Evolutionary conservation across 306 rosid species (phyloP).

Genomic region (Castanea crenata): DNA sequence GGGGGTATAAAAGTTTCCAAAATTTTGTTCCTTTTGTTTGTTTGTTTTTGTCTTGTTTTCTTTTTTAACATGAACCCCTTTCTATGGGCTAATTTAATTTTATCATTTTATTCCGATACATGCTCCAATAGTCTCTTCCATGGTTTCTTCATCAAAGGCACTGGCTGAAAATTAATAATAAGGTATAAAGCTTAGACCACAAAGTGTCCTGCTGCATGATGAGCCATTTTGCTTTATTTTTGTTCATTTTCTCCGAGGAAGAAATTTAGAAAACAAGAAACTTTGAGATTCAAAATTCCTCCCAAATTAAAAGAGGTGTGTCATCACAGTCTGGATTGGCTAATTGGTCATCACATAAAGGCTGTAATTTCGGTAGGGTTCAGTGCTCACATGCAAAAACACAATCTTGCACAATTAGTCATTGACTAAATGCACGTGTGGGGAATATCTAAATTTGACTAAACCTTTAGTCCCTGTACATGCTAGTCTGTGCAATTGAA

Average conservation of each 20-base stretch:
- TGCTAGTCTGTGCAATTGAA: slow-evolving; percentile 41
- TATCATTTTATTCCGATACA: neutral
- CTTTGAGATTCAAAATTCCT: neutral
- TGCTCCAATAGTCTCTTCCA: too few relatives aligned
- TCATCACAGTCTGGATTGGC: neutral
- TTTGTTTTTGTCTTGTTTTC: too few relatives aligned
- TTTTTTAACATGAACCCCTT: neutral
- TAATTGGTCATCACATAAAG: neutral
- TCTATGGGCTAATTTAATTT: neutral
- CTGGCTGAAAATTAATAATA: too few relatives aligned
- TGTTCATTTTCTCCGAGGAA: neutral
- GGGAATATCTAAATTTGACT: slow-evolving; percentile 35
- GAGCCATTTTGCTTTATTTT: neutral
- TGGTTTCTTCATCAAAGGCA: neutral
- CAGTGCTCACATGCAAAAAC: slow-evolving; percentile 34
- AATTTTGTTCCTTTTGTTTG: too few relatives aligned
- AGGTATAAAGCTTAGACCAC: too few relatives aligned
- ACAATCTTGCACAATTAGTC: slow-evolving; percentile 29
- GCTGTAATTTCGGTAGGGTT: neutral
- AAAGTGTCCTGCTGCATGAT: neutral
- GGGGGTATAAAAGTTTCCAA: too few relatives aligned
- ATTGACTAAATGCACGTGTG: slow-evolving; percentile 35
- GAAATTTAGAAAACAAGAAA: neutral
- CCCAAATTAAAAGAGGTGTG: neutral
- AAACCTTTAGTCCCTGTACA: slow-evolving; percentile 10